Conservation (phyloP, 768 basidiomycete species). For the Lyophyllum atratum region DNA sequence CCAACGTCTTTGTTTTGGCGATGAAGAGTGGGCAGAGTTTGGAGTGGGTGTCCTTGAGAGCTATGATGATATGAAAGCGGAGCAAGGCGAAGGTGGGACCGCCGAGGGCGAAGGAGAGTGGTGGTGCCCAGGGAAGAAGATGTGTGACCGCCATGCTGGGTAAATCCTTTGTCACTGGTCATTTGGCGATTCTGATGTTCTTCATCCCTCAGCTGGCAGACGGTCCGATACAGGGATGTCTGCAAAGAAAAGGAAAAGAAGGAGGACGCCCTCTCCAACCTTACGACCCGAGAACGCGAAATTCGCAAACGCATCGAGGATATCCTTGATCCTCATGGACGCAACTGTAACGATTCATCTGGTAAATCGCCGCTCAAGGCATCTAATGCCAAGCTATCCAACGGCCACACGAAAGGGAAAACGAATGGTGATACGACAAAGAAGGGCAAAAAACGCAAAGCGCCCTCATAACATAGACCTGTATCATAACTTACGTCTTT, state of each 20-base stretch:
- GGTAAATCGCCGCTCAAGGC: conserved; percentile 34
- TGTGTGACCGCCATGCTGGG: conserved; percentile 82
- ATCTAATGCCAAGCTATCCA: conserved; percentile 41
- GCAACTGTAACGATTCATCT: conserved; percentile 34
- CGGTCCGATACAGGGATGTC: conserved; percentile 70
- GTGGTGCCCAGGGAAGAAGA: conserved; percentile 79
- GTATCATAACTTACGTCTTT: conserved; percentile 28
- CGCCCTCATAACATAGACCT: conserved; percentile 30
- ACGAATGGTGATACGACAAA: conserved; percentile 46
- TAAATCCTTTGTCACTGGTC: conserved; percentile 32
- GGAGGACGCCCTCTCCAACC: conserved; percentile 62
- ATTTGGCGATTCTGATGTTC: conserved; percentile 3
- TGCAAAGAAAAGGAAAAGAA: conserved; percentile 76
- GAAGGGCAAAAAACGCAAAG: conserved; percentile 61
- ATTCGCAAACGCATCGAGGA: conserved; percentile 80
- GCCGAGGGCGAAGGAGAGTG: conserved; percentile 52
- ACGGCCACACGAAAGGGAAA: conserved; percentile 49
- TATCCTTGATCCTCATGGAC: conserved; percentile 53
- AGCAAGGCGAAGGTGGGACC: conserved; percentile 30
- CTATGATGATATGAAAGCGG: conserved; percentile 51
- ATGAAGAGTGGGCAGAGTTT: conserved; percentile 75
- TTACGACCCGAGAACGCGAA: conserved; percentile 77
- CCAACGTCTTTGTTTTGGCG: conserved; percentile 79
- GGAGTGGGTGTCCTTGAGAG: conserved; percentile 68
- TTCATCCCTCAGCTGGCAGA: conserved; percentile 65